Evolutionary conservation across 225 moss, liverwort and hornwort species (phyloP), one percentile per base, ranked within the genome.

Genomic region (Straminergon stramineum): DNA sequence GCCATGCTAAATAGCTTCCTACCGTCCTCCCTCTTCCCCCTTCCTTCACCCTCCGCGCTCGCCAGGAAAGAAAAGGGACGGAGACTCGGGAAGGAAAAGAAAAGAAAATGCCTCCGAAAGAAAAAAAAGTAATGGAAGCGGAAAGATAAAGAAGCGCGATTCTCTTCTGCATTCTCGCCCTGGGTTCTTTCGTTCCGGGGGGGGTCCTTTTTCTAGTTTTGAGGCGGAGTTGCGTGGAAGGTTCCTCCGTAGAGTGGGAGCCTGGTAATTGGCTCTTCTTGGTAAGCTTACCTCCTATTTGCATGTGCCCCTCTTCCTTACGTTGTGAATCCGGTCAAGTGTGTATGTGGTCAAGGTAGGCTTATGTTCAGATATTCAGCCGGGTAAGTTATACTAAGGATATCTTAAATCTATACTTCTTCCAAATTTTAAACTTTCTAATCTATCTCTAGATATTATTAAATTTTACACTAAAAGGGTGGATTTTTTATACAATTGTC

Each of bases 1-100:
- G 51, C 76, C 87, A 63, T 89, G 88, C 91, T 93, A 85, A 87
- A 90, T 89, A 91, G 82, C 85, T 55, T 63, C 71, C 48, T 76
- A 57, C 63, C 82, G 75, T 21, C 65, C 51, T 18, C 51, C 51
- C 75, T 51, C 86, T 26, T 41, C 65, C 77, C 23, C 26, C 28
- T 27, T 53, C 9, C 61, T 32, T 51, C 75, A 18, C 52, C 52
- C 62, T 55, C 41, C 5, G 45, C 82, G 39, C 63, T 22, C 13
- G 31, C n/a, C 4, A 4, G 45, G 73, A 45, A 79, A 79, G 64
- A 35, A n/a, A 61, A 74, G 27, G 23, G 70, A 45, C 27, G 55
- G 21, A 20, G 41, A 58, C 80, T 8, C 10, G 22, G 41, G 39
- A 70, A 41, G 52, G 20, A 15, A 75, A 48, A 48, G 48, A 48